These are phyloP conservation scores for Colletotrichum paranaense DNA, from an alignment of 2,329 filamentous ascomycete genomes.

Conservation along the genomic window DNA sequence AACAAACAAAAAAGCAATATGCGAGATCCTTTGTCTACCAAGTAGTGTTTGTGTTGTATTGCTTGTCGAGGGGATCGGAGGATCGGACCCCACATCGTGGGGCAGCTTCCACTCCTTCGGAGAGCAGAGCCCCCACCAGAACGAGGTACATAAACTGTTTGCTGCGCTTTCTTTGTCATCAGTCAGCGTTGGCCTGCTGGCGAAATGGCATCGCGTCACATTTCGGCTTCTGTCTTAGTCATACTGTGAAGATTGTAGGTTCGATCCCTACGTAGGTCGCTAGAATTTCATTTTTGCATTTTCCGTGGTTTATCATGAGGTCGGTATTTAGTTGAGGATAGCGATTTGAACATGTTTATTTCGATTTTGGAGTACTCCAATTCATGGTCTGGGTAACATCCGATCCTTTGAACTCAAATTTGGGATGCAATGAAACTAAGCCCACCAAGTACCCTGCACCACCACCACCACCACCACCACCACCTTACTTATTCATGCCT, in stretches of 20 bases:
- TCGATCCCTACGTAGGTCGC: slow-evolving; percentile 36
- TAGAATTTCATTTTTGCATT: not conserved
- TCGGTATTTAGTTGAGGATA: not conserved
- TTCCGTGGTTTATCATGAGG: not conserved
- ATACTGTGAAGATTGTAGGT: slow-evolving; percentile 36
- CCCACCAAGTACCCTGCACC: no score
- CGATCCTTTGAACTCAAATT: not conserved
- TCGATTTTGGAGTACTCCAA: no score
- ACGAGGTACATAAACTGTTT: not conserved
- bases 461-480: no score
- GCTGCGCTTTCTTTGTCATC: fast-evolving
- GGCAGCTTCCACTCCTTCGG: not conserved
- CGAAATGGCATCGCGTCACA: slow-evolving; percentile 37
- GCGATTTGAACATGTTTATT: not conserved
- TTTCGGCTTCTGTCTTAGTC: slow-evolving; percentile 28
- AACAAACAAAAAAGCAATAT: not conserved
- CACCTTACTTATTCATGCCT: not conserved
- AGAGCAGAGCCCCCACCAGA: not conserved
- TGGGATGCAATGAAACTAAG: not conserved
- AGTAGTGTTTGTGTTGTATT: not conserved
- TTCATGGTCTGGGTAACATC: not conserved
- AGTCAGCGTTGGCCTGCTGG: slow-evolving; percentile 28
- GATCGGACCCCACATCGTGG: slow-evolving; percentile 13
- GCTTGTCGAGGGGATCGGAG: not conserved
- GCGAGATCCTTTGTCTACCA: not conserved